Base-by-base conservation (phyloP, 2,329 filamentous ascomycete species). In the Cladobotryum mycophilum region DNA sequence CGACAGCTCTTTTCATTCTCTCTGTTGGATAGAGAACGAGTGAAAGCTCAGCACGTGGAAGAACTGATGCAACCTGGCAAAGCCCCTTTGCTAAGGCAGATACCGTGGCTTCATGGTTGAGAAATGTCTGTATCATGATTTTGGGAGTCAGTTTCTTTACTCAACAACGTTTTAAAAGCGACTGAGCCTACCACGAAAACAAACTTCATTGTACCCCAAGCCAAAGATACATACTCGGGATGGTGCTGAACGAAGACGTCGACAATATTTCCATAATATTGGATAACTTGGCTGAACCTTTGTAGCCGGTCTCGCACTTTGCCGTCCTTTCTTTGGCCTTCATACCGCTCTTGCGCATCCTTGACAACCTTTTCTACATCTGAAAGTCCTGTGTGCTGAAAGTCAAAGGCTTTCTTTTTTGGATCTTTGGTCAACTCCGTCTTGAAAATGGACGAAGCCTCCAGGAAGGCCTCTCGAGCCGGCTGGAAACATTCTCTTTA, bases 191-290 rank as follows among this genome's bases (percentile, higher is more conserved):
- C 48, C n/a, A 42, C 13, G 13, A 50, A 41, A 5, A 50, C 20
- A 18, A 45, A 41, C 5, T 50, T 50, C 48, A 50, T 50, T 18
- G 48, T 20, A 12, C 48, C 48, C 48, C 48, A 50, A 25, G 40
- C 48, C 13, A 50, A 38, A 22, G 48, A 15, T 9, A 45, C 48
- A 20, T 50, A 50, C n/a, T 50, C 48, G 5, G 48, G 48, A 45
- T 50, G 41, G 41, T 45, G 48, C 18, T 50, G 48, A 12, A 45
- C 38, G 13, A 45, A 18, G 18, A 42, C 30, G 41, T 36, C 42
- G 20, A 49, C 15, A 13, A 49, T 46, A 14, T 48, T 36, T 14
- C 20, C 33, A 15, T 15, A 8, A n/a, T 33, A 17, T n/a, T 42
- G 41, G 18, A 42, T 25, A 6, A 42, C 41, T 25, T 42, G 18